phyloP scores from a whole-genome alignment of 169 alveolate genomes.

The Plasmodium gonderi region DNA sequence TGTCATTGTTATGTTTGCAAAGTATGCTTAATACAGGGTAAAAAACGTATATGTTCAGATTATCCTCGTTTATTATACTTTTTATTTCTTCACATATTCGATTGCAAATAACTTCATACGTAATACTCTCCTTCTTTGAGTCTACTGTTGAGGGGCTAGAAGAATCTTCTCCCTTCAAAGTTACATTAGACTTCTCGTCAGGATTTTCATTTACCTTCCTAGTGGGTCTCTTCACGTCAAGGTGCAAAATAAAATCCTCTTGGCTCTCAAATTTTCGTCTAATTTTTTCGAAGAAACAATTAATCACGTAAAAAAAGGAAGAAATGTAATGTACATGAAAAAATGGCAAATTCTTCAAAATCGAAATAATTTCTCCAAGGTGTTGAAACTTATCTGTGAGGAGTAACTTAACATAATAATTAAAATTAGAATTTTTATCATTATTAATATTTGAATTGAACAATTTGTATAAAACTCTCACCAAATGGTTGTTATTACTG shows the following conservation, averaged over 20 bases:
- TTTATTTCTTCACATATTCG: conserved; percentile 42
- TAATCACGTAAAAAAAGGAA: conserved; percentile 50
- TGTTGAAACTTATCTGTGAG: conserved; percentile 57
- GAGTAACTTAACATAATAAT: conserved; percentile 46
- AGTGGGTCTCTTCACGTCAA: not conserved
- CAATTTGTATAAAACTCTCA: conserved; percentile 55
- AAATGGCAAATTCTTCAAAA: conserved; percentile 60
- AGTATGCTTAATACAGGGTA: conserved; percentile 57
- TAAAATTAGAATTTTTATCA: conserved; percentile 46
- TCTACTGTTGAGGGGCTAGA: not conserved
- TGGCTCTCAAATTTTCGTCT: conserved; percentile 8
- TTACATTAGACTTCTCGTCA: not conserved
- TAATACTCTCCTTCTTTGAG: not conserved
- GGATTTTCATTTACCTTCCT: not conserved
- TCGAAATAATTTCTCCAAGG: conserved; percentile 36
- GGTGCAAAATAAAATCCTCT: conserved; percentile 25
- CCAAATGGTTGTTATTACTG: conserved; percentile 49
- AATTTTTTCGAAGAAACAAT: conserved; percentile 57
- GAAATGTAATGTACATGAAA: conserved; percentile 48
- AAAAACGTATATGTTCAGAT: conserved; percentile 57
- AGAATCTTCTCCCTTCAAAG: not conserved
- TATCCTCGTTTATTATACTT: conserved; percentile 11
- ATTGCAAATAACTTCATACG: conserved; percentile 26
- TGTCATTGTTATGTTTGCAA: conserved; percentile 68
- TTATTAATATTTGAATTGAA: conserved; percentile 41